Base-by-base conservation (phyloP, 441 rosid species). In the Pelargonium cotyledonis region DNA sequence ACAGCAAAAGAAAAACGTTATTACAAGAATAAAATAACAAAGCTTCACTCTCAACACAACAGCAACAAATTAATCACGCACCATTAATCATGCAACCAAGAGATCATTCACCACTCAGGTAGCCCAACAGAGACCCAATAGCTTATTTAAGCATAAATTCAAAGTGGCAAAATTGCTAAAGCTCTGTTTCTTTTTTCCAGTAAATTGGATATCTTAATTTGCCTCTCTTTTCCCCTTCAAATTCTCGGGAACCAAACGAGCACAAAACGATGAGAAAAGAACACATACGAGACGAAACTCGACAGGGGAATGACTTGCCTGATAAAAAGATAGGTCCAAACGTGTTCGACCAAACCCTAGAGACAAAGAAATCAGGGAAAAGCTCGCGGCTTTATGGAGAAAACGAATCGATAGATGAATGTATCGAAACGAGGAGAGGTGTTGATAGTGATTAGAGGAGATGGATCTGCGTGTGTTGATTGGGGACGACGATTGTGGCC, bases 251-350 rank as follows among this genome's bases (percentile, higher is more conserved):
- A 16, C 23, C 26, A 55, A 16, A 15, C 61, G 19, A 16, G 19
- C 19, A 16, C 61, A 16, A 55, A 55, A 8, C 11, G 61, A 55
- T 55, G 61, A 55, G 18, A 55, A 47, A 12, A 11, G 8, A 55
- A 55, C n/a, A 55, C 61, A 55, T 26, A 5, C 7, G 26, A 55
- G 23, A 55, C 23, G 61, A 15, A 55, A 55, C 7, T 55, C 23
- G 61, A 55, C 61, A 55, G 61, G 18, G 61, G 19, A 55, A 55
- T 55, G 61, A 21, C 61, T 55, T 55, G 61, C 61, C 61, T 55
- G 61, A n/a, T 9, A 55, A 55, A 16, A 2, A 55, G 61, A 55
- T 16, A 21, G 61, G 61, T 21, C 40, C 40, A 35, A 35, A 35
- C 40, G 40, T 35, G 40, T 35, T 55, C 61, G 61, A 55, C 61